Conservation (phyloP, 768 basidiomycete species). For the Cystofilobasidium ferigula region DNA sequence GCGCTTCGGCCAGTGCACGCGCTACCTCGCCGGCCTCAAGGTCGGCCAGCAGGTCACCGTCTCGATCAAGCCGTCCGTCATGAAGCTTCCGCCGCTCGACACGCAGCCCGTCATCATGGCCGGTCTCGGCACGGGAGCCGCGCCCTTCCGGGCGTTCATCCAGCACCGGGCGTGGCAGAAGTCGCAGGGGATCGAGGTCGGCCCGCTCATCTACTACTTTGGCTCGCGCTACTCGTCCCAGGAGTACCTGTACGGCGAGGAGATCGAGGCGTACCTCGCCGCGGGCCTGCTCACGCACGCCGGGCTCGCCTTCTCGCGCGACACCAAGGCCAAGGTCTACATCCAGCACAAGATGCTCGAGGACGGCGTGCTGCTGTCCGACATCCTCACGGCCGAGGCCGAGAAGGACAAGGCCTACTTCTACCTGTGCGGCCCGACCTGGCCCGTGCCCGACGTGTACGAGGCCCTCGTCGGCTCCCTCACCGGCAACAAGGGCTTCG, state of each 20-base stretch:
- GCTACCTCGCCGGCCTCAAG: constrained; percentile 75
- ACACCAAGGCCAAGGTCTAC: constrained; percentile 84
- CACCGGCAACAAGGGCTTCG: constrained; percentile 56
- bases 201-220: constrained; percentile 96
- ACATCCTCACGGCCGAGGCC: constrained; percentile 52
- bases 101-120: constrained; percentile 95
- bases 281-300: constrained; percentile 76
- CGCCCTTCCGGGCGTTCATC: constrained; percentile 97
- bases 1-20: constrained; percentile 89
- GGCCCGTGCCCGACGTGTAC: constrained; percentile 98
- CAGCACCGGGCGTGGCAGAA: constrained; percentile 82
- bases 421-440: constrained; percentile 95
- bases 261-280: constrained; percentile 80
- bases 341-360: constrained; percentile 98
- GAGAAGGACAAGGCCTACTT: constrained; percentile 47
- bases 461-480: constrained; percentile 79
- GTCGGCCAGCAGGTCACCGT: constrained; percentile 89
- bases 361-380: constrained; percentile 64
- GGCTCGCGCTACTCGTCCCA: constrained; percentile 89
- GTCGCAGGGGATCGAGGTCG: constrained; percentile 64
- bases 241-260: constrained; percentile 84
- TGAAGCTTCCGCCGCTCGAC: constrained; percentile 87
- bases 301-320: constrained; percentile 92
- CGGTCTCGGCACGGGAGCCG: constrained; percentile 93
- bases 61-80: constrained; percentile 95